phyloP scores from a whole-genome alignment of 306 rosid species.

The Erythrophleum fordii region DNA sequence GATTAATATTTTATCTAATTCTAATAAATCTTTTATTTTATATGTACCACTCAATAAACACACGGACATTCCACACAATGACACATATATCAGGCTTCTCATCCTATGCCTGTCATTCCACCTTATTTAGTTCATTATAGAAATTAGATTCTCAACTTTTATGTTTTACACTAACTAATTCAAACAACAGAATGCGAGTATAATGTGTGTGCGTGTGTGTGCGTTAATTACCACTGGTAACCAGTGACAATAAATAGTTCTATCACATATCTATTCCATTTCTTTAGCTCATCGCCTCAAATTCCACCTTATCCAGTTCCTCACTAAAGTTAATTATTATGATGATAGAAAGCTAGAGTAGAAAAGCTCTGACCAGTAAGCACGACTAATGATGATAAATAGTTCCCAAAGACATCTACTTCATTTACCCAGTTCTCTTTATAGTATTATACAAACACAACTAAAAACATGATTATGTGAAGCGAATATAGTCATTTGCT shows the following conservation, averaged over 20 bases:
- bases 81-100: background rate
- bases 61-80: background rate
- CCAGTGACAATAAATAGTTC: background rate
- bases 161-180: background rate
- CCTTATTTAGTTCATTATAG: background rate
- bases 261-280: background rate
- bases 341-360: background rate
- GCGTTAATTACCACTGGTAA: background rate
- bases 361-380: background rate
- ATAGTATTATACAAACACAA: background rate
- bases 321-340: background rate
- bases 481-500: background rate
- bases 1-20: background rate
- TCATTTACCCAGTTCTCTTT: background rate
- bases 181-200: background rate
- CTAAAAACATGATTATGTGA: background rate
- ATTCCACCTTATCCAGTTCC: background rate
- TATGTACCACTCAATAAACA: background rate
- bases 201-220: background rate
- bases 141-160: background rate
- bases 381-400: background rate
- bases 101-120: background rate
- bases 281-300: background rate
- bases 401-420: background rate
- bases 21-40: background rate